A percentile compares a stretch with the other conserved stretches of the same genome.
Conservation (phyloP, 768 basidiomycete genomes). For the Termitomyces eurrhizus region DNA sequence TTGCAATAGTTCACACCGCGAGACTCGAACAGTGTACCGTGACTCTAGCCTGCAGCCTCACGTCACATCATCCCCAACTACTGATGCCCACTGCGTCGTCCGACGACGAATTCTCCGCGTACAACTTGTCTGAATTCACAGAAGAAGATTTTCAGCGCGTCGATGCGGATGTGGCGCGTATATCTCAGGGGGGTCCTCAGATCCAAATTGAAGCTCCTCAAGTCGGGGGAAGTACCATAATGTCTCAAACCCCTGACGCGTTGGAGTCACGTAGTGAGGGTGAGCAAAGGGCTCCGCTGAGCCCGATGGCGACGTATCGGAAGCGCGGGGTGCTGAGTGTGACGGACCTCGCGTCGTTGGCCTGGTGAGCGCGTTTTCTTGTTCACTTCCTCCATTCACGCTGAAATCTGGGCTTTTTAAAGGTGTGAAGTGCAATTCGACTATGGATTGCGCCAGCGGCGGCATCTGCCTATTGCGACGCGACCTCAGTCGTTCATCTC, state of each 20-base stretch:
- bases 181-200: conserved; percentile 24
- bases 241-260: conserved; percentile 2
- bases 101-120: conserved; percentile 44
- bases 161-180: conserved; percentile 34
- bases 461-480: conserved; percentile 41
- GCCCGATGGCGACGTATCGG: conserved; percentile 44
- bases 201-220: conserved; percentile 28
- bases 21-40: no score
- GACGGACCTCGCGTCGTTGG: conserved; percentile 55
- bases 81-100: conserved; percentile 7
- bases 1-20: no score
- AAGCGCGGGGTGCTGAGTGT: conserved; percentile 48
- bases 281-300: conserved; percentile 9
- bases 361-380: conserved; percentile 45
- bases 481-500: conserved; percentile 58
- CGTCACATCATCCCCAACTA: not conserved
- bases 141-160: conserved; percentile 50
- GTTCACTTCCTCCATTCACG: not conserved
- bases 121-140: conserved; percentile 53
- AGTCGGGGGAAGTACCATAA: not conserved
- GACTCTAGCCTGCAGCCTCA: no score
- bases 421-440: conserved; percentile 85
- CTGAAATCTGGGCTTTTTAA: not conserved
- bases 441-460: conserved; percentile 62
- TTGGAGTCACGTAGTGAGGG: not conserved